Percentiles rank a stretch among this genome's conserved stretches.
Evolutionary conservation across 371 early-diverging fungal species (phyloP).

Genomic region (Mucor piriformis): DNA sequence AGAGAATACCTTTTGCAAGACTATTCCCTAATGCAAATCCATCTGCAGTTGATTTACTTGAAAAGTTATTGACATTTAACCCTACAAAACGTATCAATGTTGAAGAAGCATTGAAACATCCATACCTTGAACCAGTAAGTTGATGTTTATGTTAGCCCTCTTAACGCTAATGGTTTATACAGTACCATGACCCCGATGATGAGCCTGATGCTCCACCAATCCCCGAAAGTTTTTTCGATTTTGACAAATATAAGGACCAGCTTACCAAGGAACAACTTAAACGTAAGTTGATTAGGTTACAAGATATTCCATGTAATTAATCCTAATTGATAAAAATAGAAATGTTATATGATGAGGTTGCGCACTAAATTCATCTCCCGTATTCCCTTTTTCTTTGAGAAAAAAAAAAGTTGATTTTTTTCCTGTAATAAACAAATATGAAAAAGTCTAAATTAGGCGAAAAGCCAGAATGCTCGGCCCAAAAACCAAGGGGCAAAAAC

Average conservation of each 20-base stretch:
- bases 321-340: slow-evolving; percentile 16
- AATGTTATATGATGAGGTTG: slow-evolving; percentile 51
- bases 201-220: slow-evolving; percentile 82
- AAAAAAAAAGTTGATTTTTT: not conserved
- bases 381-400: not conserved
- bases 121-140: slow-evolving; percentile 66
- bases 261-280: slow-evolving; percentile 84
- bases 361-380: slow-evolving; percentile 26
- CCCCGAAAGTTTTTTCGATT: slow-evolving; percentile 83
- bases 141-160: not conserved
- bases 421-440: not conserved
- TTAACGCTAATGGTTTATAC: not conserved
- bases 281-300: slow-evolving; percentile 40
- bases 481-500: too few relatives aligned
- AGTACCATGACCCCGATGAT: slow-evolving; percentile 86
- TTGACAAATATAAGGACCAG: slow-evolving; percentile 87
- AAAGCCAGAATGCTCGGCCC: slow-evolving; percentile 13
- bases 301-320: not conserved
- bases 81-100: slow-evolving; percentile 94
- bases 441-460: slow-evolving; percentile 4
- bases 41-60: slow-evolving; percentile 86
- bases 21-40: slow-evolving; percentile 87
- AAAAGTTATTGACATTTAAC: slow-evolving; percentile 91
- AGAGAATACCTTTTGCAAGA: slow-evolving; percentile 81
- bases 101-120: slow-evolving; percentile 90